Evolutionary conservation across 1,284 basidiomycete genomes (phyloP).

Genomic region (Ustilago shanxiensis): DNA sequence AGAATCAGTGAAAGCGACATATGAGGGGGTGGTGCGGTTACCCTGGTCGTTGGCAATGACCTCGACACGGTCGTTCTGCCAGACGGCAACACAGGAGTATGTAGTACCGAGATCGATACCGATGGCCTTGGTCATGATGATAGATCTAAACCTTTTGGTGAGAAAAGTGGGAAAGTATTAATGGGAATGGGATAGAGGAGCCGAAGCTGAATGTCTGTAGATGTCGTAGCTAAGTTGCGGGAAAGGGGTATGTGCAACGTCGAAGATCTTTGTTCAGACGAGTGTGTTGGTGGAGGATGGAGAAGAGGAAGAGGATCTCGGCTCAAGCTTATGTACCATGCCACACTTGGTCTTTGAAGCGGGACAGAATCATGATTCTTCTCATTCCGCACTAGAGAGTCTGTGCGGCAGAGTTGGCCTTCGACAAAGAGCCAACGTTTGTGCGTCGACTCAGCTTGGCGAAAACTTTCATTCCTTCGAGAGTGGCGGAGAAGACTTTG

Average conservation of each 20-base stretch:
- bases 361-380: not conserved
- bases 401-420: conserved; percentile 6
- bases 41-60: conserved; percentile 93
- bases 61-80: conserved; percentile 98
- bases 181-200: conserved; percentile 5
- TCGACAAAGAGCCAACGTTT: conserved; percentile 11
- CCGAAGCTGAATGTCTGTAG: conserved; percentile 29
- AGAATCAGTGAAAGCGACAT: conserved; percentile 75
- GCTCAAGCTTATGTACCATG: conserved; percentile 39
- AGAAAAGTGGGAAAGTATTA: conserved; percentile 2
- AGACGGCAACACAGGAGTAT: conserved; percentile 81
- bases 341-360: not conserved
- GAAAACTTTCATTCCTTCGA: not conserved
- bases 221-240: conserved; percentile 26
- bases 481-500: not conserved
- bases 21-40: conserved; percentile 90
- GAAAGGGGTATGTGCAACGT: conserved; percentile 52
- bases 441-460: conserved; percentile 30
- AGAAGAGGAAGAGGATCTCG: not conserved
- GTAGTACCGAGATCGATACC: conserved; percentile 90
- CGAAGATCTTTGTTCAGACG: conserved; percentile 26
- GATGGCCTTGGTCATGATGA: conserved; percentile 79
- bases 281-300: conserved; percentile 11
- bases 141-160: conserved; percentile 26
- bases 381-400: conserved; percentile 14